These are phyloP conservation scores for Gremmenia infestans DNA, from an alignment of 2,329 filamentous ascomycete species.

Conservation along the genomic window DNA sequence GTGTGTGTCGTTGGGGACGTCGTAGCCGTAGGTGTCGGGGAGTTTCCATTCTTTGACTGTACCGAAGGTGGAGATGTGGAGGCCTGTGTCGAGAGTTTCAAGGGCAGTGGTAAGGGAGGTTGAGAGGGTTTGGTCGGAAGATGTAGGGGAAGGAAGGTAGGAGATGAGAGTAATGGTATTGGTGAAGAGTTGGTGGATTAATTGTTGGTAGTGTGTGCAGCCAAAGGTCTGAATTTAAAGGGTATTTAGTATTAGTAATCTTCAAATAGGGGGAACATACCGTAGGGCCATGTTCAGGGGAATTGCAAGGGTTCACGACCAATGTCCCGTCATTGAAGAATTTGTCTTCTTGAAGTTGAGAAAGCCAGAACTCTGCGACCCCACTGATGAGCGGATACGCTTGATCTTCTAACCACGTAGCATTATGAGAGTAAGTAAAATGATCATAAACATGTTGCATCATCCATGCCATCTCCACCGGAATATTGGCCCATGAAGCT, in stretches of 20 bases:
- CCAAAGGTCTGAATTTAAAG: conserved; percentile 38
- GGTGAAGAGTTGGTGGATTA: conserved; percentile 36
- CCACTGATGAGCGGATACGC: conserved; percentile 52
- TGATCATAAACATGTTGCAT: conserved; percentile 56
- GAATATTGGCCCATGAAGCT: conserved; percentile 38
- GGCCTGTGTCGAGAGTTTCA: conserved; percentile 44
- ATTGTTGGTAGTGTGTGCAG: conserved; percentile 50
- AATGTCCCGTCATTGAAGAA: conserved; percentile 47
- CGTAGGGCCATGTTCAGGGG: conserved; percentile 50
- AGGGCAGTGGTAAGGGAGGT: conserved; percentile 38
- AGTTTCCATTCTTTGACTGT: conserved; percentile 49
- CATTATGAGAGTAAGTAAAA: conserved; percentile 48
- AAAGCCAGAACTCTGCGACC: conserved; percentile 51
- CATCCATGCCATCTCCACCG: conserved; percentile 51
- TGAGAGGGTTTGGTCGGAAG: neutral
- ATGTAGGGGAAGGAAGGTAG: neutral
- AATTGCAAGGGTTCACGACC: conserved; percentile 54
- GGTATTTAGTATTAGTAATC: no score
- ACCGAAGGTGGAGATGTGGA: conserved; percentile 41
- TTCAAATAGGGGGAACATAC: neutral
- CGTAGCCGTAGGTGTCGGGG: conserved; percentile 29
- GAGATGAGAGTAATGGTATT: neutral
- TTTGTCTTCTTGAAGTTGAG: conserved; percentile 45
- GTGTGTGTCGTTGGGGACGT: conserved; percentile 41
- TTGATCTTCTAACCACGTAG: conserved; percentile 39